These are phyloP conservation scores for Marasmius fiardii DNA, from an alignment of 1,284 basidiomycete genomes.

Conservation along the genomic window DNA sequence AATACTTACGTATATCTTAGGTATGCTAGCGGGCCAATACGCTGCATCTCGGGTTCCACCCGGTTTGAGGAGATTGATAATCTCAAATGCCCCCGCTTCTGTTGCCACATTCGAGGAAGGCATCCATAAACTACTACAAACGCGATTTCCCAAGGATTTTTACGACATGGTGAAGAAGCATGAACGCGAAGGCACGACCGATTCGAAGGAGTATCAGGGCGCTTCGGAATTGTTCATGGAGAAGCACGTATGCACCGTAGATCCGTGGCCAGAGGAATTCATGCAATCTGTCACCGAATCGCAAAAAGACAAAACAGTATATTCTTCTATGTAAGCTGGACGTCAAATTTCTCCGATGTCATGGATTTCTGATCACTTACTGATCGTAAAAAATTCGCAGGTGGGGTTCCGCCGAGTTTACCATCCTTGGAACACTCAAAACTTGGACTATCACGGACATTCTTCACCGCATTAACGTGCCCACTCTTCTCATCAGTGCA, in stretches of 20 bases:
- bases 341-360: constrained; percentile 5
- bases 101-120: constrained; percentile 30
- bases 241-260: constrained; percentile 36
- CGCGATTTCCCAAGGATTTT: constrained; percentile 31
- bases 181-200: constrained; percentile 38
- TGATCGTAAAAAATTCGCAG: too few relatives aligned
- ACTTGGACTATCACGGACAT: constrained; percentile 28
- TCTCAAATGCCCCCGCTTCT: constrained; percentile 32
- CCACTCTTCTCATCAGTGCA: constrained; percentile 31
- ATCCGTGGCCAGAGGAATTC: constrained; percentile 35
- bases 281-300: constrained; percentile 17
- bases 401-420: constrained; percentile 29
- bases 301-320: constrained; percentile 40
- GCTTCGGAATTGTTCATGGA: constrained; percentile 37
- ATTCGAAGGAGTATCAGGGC: constrained; percentile 37
- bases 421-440: constrained; percentile 25
- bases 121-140: constrained; percentile 22
- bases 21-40: constrained; percentile 32
- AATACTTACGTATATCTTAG: not conserved
- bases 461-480: constrained; percentile 26
- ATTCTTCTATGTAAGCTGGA: constrained; percentile 25
- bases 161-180: constrained; percentile 35
- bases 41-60: constrained; percentile 27
- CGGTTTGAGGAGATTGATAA: constrained; percentile 32
- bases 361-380: too few relatives aligned